Percentiles rank a stretch among this genome's conserved stretches.
Conservation (phyloP, 1,139 yeast species). For the Geotrichum histeridarum region DNA sequence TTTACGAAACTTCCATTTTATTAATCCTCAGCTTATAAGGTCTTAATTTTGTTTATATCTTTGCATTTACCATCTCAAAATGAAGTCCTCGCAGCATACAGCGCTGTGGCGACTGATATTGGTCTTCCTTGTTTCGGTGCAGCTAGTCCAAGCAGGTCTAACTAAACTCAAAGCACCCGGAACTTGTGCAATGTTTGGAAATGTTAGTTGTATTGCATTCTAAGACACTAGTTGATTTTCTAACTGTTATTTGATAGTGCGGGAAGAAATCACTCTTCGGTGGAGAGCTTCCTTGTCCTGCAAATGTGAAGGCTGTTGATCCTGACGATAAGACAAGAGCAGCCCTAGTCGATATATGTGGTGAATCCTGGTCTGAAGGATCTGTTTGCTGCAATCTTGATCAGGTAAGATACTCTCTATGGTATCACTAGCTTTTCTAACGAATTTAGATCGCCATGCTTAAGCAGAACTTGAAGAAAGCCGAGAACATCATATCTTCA, state of each 20-base stretch:
- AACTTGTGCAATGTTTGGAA: constrained; percentile 51
- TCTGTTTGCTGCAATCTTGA: constrained; percentile 51
- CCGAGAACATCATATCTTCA: constrained; percentile 74
- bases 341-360: constrained; percentile 61
- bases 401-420: constrained; percentile 38
- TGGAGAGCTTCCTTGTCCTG: constrained; percentile 70
- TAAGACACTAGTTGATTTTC: background rate
- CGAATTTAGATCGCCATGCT: constrained; percentile 33
- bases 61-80: too few species aligned
- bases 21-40: too few species aligned
- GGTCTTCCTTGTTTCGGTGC: background rate
- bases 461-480: constrained; percentile 58
- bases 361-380: constrained; percentile 52
- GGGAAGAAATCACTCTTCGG: constrained; percentile 84
- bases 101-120: constrained; percentile 8
- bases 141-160: constrained; percentile 6
- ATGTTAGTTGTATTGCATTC: constrained; percentile 25
- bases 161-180: constrained; percentile 34
- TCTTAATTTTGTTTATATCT: too few species aligned
- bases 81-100: background rate
- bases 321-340: constrained; percentile 47
- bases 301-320: constrained; percentile 44
- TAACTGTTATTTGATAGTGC: constrained; percentile 41
- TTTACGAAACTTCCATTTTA: too few species aligned
- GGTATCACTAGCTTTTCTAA: background rate